Base-by-base conservation (phyloP, 2,329 filamentous ascomycete genomes). In the Diaporthe sp. region DNA sequence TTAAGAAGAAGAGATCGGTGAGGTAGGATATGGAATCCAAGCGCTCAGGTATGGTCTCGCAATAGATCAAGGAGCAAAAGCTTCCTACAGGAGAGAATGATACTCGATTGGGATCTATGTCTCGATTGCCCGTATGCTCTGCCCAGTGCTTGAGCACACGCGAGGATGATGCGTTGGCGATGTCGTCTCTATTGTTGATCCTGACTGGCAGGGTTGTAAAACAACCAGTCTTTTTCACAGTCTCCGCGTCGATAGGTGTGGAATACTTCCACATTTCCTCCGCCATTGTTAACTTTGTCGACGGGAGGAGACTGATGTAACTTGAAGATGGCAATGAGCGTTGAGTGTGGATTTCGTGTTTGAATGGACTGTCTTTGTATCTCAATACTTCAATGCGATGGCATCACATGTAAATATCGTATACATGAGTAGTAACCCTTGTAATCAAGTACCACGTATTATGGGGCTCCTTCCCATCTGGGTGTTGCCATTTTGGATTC, bases 11-110 rank as follows among this genome's bases (percentile, higher is more conserved):
- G 1, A 70, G 42, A 17, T 70, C 44, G 22, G 67, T 39, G 10
- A 70, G 67, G 49, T 55, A 53, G 13, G 67, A 39, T 39, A 70
- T 51, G 4, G 51, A 51, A 28, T 55, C 67, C 28, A 70, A 25
- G 3, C 67, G 44, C 3, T 70, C 67, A 25, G 67, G 67, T 17
- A 70, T 49, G 17, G 67, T 39, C 25, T 70, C 49, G 44, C 46
- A 55, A 3, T 51, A 70, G n/a, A 70, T 70, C 25, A 70, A 42
- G 19, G 67, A 49, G 44, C 44, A 70, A 51, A 51, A 70, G 51
- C 51, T 70, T 22, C 67, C 67, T 13, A 70, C 67, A 2, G 49
- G 67, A 19, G 42, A 51, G 28, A 49, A 70, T 2, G 67, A 70
- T 5, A 53, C 31, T 1, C 34, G 34, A 3, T 17, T 51, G 10